Conservation (phyloP, 441 rosid species). For the Populus hybrid region DNA sequence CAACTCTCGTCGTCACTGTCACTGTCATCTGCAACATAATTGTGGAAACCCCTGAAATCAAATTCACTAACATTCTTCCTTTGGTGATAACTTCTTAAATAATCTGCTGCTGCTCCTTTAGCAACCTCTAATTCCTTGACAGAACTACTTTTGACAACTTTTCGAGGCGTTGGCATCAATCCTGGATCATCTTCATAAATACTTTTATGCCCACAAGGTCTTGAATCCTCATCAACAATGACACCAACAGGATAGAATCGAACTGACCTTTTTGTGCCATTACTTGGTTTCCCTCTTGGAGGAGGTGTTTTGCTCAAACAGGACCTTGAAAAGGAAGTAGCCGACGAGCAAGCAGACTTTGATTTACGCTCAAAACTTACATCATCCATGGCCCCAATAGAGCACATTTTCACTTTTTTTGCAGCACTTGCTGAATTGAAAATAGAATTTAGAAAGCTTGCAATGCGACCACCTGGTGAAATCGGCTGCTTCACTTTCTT, state of each 20-base stretch:
- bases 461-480: conserved; percentile 68
- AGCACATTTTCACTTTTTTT: conserved; percentile 73
- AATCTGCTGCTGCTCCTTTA: conserved; percentile 25
- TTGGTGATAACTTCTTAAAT: conserved; percentile 21
- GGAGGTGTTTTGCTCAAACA: conserved; percentile 53
- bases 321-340: conserved; percentile 54
- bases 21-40: conserved; percentile 14
- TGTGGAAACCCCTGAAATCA: conserved; percentile 29
- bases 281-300: conserved; percentile 26
- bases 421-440: conserved; percentile 63
- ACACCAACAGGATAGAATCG: conserved; percentile 62
- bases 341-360: conserved; percentile 45
- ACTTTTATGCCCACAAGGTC: conserved; percentile 55
- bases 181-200: conserved; percentile 44
- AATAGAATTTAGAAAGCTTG: conserved; percentile 63
- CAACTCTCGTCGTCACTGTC: conserved; percentile 45
- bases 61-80: conserved; percentile 31
- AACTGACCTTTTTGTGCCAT: conserved; percentile 49
- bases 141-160: conserved; percentile 15
- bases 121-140: neutral
- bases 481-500: conserved; percentile 71
- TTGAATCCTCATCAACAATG: conserved; percentile 55
- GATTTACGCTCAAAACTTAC: conserved; percentile 54
- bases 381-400: conserved; percentile 54
- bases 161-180: conserved; percentile 28